phyloP scores from a whole-genome alignment of 1,284 basidiomycete species.

The Phellinidium pouzarii region DNA sequence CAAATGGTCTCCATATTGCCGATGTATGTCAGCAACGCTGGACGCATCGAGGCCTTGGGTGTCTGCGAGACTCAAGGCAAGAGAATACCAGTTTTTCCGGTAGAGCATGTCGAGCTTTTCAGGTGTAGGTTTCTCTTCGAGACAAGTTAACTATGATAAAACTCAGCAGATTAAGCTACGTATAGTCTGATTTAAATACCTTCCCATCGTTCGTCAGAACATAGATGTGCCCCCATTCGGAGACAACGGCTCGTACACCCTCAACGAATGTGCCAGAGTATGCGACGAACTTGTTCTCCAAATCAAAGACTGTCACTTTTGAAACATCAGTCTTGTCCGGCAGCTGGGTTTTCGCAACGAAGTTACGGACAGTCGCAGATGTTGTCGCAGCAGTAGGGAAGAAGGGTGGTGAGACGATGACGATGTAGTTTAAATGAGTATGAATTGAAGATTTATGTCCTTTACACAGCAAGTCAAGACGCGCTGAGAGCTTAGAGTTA shows the following conservation, averaged over 20 bases:
- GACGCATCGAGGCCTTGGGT: slow-evolving; percentile 66
- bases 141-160: slow-evolving; percentile 50
- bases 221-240: slow-evolving; percentile 74
- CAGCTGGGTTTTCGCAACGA: slow-evolving; percentile 45
- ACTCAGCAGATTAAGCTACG: slow-evolving; percentile 5
- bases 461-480: slow-evolving; percentile 23
- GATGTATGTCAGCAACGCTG: slow-evolving; percentile 80
- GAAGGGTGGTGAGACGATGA: slow-evolving; percentile 86
- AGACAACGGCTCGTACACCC: slow-evolving; percentile 76
- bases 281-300: slow-evolving; percentile 88
- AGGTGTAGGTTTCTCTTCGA: slow-evolving; percentile 75
- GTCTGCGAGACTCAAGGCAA: slow-evolving; percentile 74
- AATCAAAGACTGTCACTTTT: slow-evolving; percentile 86
- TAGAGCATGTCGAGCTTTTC: slow-evolving; percentile 81
- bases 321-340: slow-evolving; percentile 60
- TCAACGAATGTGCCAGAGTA: slow-evolving; percentile 75
- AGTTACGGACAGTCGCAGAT: slow-evolving; percentile 72
- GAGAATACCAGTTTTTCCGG: slow-evolving; percentile 62
- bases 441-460: slow-evolving; percentile 67
- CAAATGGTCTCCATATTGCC: slow-evolving; percentile 87
- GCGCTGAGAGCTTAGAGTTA: neutral
- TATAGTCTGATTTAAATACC: slow-evolving; percentile 35
- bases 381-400: slow-evolving; percentile 57
- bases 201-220: slow-evolving; percentile 72
- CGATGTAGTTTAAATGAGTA: slow-evolving; percentile 73